These are phyloP conservation scores for Podaxis rugospora DNA, from an alignment of 768 basidiomycete genomes.

Conservation along the genomic window DNA sequence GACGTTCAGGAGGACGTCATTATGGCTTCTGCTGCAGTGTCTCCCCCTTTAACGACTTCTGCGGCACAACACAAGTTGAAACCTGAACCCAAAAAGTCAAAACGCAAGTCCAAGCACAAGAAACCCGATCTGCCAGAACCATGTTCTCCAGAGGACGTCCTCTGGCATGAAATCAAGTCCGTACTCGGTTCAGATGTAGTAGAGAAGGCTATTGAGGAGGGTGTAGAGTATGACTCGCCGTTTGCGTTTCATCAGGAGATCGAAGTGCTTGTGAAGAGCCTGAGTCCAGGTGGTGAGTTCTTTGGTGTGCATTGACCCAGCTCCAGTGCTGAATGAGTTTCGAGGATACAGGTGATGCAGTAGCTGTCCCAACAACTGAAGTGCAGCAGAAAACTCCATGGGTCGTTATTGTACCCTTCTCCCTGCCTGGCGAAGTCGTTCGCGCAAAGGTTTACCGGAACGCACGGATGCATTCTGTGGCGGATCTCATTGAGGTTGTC, in stretches of 20 bases:
- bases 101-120: conserved; percentile 17
- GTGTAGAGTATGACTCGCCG: conserved; percentile 53
- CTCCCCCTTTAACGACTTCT: not conserved
- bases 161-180: conserved; percentile 64
- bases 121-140: conserved; percentile 46
- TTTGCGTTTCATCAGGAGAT: conserved; percentile 58
- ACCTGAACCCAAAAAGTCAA: not conserved
- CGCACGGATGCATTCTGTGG: conserved; percentile 67
- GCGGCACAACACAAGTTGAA: not conserved
- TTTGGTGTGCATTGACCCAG: not conserved
- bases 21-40: not conserved
- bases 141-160: conserved; percentile 70
- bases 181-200: conserved; percentile 62
- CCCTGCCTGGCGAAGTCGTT: conserved; percentile 79
- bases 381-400: conserved; percentile 45
- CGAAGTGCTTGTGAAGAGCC: conserved; percentile 56
- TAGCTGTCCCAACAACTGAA: conserved; percentile 47
- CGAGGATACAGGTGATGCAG: conserved; percentile 53
- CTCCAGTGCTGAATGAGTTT: not conserved
- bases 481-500: conserved; percentile 66
- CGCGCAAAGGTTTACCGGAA: conserved; percentile 69
- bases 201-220: conserved; percentile 41
- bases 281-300: conserved; percentile 59
- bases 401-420: conserved; percentile 81
- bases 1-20: not conserved